These are phyloP conservation scores for Fomitopsis serialis DNA, from an alignment of 768 basidiomycete species.

Conservation along the genomic window DNA sequence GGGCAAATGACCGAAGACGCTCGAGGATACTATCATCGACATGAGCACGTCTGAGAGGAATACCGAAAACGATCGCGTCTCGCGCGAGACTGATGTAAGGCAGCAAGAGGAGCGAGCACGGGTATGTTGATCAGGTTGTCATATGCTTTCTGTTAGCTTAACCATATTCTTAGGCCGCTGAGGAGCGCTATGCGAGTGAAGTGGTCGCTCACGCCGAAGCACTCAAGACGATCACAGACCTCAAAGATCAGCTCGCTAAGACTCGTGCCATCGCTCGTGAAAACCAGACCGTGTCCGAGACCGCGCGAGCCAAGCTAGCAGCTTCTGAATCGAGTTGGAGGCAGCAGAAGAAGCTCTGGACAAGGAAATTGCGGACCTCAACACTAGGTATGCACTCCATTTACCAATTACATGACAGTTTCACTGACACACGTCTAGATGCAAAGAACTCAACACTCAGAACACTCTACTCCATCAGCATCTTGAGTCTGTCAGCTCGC, in stretches of 20 bases:
- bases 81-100: conserved; percentile 62
- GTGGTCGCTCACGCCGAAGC: conserved; percentile 83
- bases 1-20: conserved; percentile 74
- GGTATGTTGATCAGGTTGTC: conserved; percentile 28
- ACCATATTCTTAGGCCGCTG: conserved; percentile 40
- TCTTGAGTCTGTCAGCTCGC: conserved; percentile 76
- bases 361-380: conserved; percentile 72
- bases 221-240: conserved; percentile 61
- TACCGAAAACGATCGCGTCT: conserved; percentile 55
- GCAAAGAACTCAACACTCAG: conserved; percentile 68
- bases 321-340: conserved; percentile 78
- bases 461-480: conserved; percentile 78
- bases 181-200: conserved; percentile 76
- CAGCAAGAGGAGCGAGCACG: conserved; percentile 65
- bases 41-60: conserved; percentile 70
- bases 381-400: conserved; percentile 47
- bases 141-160: background rate
- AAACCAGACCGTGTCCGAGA: conserved; percentile 57
- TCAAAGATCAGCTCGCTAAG: conserved; percentile 57
- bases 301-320: conserved; percentile 65
- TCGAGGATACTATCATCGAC: conserved; percentile 81
- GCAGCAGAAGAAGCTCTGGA: conserved; percentile 71
- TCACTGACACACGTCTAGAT: conserved; percentile 34
- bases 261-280: conserved; percentile 53
- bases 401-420: background rate